A percentile compares a stretch with the other conserved stretches of the same genome.
phyloP scores from a whole-genome alignment of 805 yeast species.

The Candida lessepsii region DNA sequence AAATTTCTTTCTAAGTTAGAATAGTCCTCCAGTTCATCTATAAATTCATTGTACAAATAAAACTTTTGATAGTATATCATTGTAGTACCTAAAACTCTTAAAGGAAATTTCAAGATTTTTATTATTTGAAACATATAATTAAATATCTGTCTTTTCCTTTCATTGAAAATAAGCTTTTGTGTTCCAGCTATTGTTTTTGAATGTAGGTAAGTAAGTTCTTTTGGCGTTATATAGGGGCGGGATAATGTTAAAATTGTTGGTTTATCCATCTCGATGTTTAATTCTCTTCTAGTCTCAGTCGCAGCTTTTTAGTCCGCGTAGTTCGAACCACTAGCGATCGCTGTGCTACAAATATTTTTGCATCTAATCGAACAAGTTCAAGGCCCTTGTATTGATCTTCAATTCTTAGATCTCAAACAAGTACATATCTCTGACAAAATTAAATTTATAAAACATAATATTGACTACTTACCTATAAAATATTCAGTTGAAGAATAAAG shows the following conservation, averaged over 20 bases:
- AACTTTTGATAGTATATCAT: constrained; percentile 73
- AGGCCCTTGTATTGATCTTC: too few species aligned
- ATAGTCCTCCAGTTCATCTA: constrained; percentile 23
- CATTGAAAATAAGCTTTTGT: constrained; percentile 44
- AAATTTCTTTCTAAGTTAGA: constrained; percentile 32
- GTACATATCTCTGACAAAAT: too few species aligned
- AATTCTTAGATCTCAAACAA: too few species aligned
- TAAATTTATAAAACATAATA: constrained; percentile 2
- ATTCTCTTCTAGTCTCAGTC: background rate
- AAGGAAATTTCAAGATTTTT: constrained; percentile 60
- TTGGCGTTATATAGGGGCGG: constrained; percentile 58
- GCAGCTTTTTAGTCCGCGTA: constrained; percentile 1
- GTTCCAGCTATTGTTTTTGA: constrained; percentile 50
- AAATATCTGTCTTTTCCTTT: constrained; percentile 52
- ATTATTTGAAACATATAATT: constrained; percentile 54
- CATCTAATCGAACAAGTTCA: too few species aligned
- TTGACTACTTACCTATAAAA: constrained; percentile 5
- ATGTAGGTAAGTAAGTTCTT: constrained; percentile 53
- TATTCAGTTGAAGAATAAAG: constrained; percentile 9
- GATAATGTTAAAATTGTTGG: constrained; percentile 42
- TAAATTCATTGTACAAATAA: constrained; percentile 63
- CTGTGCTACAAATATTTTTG: too few species aligned
- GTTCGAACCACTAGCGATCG: too few species aligned
- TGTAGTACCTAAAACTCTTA: constrained; percentile 65
- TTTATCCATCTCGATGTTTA: constrained; percentile 10